A percentile compares a stretch with the other conserved stretches of the same genome.
Evolutionary conservation across 1,284 basidiomycete genomes (phyloP).

Genomic region (Sutorius eximius): DNA sequence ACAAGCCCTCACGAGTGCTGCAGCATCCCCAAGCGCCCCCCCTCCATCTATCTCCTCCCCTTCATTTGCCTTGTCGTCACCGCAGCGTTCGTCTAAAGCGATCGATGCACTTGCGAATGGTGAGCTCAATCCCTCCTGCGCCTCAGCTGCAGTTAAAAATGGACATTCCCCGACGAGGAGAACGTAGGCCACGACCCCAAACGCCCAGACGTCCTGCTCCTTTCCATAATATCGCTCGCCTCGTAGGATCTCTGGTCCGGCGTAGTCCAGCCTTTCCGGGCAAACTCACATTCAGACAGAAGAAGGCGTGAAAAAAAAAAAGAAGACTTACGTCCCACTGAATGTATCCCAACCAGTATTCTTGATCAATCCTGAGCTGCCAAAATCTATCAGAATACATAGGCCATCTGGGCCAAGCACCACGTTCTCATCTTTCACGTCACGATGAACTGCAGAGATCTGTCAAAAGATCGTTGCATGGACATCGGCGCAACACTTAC

Average conservation of each 20-base stretch:
- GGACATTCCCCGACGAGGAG: constrained; percentile 95
- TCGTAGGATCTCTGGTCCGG: constrained; percentile 93
- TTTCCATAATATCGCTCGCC: constrained; percentile 95
- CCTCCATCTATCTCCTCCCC: constrained; percentile 79
- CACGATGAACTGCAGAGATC: constrained; percentile 78
- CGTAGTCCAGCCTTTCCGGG: constrained; percentile 81
- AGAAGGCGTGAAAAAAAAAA: constrained; percentile 4
- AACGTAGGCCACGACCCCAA: constrained; percentile 97
- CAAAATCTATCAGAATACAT: constrained; percentile 96
- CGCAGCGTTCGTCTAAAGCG: constrained; percentile 73
- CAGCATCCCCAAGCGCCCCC: constrained; percentile 78
- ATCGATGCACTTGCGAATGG: constrained; percentile 73
- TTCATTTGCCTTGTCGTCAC: constrained; percentile 65
- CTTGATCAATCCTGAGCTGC: constrained; percentile 86
- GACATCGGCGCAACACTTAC: constrained; percentile 41
- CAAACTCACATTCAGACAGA: constrained; percentile 17
- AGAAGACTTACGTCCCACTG: constrained; percentile 77
- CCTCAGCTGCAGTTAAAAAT: constrained; percentile 84
- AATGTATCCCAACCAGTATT: constrained; percentile 93
- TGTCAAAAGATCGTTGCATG: constrained; percentile 8
- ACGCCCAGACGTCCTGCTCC: constrained; percentile 98
- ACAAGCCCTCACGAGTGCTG: constrained; percentile 77
- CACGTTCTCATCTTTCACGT: constrained; percentile 99
- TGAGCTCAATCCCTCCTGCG: constrained; percentile 74
- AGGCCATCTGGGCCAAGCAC: constrained; percentile 70